Percentiles rank a stretch among this genome's conserved stretches.
These are phyloP conservation scores for Streptanthus diversifolius DNA, from an alignment of 345 rosid species.

Conservation along the genomic window DNA sequence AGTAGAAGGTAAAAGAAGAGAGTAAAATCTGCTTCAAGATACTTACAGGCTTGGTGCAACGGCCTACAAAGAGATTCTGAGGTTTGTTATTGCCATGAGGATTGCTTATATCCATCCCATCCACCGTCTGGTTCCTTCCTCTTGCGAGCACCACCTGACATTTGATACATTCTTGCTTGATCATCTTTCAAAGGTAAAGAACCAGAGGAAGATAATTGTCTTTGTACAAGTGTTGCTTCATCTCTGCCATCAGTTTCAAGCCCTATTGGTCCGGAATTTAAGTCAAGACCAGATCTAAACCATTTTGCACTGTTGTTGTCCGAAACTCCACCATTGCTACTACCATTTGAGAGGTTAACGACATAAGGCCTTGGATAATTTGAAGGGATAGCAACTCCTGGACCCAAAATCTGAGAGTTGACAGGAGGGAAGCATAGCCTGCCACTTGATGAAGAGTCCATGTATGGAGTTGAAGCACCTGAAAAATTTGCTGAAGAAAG, in stretches of 20 bases:
- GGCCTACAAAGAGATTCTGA: constrained; percentile 3
- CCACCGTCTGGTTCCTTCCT: constrained; percentile 93
- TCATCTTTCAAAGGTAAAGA: constrained; percentile 59
- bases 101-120: constrained; percentile 79
- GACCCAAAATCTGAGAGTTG: constrained; percentile 51
- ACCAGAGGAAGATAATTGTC: constrained; percentile 52
- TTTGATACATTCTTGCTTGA: constrained; percentile 69
- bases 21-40: background rate
- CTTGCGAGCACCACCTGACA: constrained; percentile 53
- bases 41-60: constrained; percentile 21
- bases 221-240: constrained; percentile 41
- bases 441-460: constrained; percentile 63
- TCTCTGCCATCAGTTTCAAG: constrained; percentile 70
- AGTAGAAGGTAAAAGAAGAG: background rate
- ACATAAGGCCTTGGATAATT: constrained; percentile 58
- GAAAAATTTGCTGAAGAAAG: constrained; percentile 59
- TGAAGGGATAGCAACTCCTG: constrained; percentile 49
- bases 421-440: constrained; percentile 49
- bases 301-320: constrained; percentile 54
- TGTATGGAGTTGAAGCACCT: constrained; percentile 59
- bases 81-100: constrained; percentile 70
- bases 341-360: constrained; percentile 57
- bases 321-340: constrained; percentile 35
- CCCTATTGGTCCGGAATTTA: constrained; percentile 80
- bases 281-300: constrained; percentile 67